phyloP scores from a whole-genome alignment of 2,329 filamentous ascomycete species.

The Phyllosticta capitalensis region DNA sequence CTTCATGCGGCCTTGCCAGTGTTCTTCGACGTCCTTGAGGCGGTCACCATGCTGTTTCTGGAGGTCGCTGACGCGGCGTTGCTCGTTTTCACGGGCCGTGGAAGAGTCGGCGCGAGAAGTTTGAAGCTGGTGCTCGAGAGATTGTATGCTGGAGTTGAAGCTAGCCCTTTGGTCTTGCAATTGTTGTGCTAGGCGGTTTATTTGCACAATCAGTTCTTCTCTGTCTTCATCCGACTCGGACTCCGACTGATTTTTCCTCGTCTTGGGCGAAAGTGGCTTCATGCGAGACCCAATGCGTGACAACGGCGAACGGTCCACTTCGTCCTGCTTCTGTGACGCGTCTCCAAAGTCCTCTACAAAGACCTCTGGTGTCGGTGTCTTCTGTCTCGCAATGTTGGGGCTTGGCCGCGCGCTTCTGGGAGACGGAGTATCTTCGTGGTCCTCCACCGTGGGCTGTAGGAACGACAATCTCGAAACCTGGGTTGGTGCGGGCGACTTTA shows the following conservation, averaged over 20 bases:
- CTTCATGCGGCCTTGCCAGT: slow-evolving; percentile 1
- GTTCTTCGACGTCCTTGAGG: neutral
- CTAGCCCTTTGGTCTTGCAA: neutral
- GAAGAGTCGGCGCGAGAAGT: neutral
- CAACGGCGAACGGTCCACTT: neutral
- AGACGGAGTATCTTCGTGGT: slow-evolving; percentile 7
- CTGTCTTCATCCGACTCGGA: neutral
- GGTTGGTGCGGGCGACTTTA: neutral
- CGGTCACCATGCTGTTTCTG: slow-evolving; percentile 1
- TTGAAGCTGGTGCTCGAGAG: slow-evolving; percentile 3
- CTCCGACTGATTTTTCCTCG: neutral
- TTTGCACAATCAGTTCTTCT: neutral
- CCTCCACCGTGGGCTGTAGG: slow-evolving; percentile 10
- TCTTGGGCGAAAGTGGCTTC: neutral
- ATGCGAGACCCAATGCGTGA: neutral
- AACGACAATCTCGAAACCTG: neutral
- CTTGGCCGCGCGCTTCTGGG: neutral
- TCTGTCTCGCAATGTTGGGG: neutral
- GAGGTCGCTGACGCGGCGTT: slow-evolving; percentile 1
- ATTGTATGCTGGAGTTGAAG: neutral
- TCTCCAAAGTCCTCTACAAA: slow-evolving; percentile 3
- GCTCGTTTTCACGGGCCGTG: slow-evolving; percentile 5
- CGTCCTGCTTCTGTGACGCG: neutral
- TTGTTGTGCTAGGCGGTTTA: neutral
- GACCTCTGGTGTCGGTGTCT: slow-evolving; percentile 2